Base-by-base conservation (phyloP, 148 eudicot genomes). In the Spergularia bocconei region DNA sequence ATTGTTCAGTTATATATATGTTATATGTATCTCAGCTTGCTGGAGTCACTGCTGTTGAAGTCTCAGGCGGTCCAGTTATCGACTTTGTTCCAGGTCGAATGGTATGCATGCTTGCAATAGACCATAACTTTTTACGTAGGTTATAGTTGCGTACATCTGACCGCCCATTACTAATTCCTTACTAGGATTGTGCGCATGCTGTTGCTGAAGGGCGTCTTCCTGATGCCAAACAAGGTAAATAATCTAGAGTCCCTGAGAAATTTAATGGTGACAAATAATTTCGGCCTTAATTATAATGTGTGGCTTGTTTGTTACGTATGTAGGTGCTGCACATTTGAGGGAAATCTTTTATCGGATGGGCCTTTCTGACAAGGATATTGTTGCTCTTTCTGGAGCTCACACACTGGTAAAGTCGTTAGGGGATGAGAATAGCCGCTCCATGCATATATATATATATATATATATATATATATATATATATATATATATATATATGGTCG, bases 201-300 rank as follows among this genome's bases (percentile, higher is more conserved):
- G 86, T 87, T 0, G 86, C 88, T 38, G 98, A 94, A 80, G 97
- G 98, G 51, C 98, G 97, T 50, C 95, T 93, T 80, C 98, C 98
- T 41, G 87, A 89, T 82, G 98, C 97, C 56, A 85, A 78, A 25
- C 75, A 76, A 87, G 98, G 98, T 88, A 66, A 6, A 5, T 44
- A 6, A 44, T 44, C 8, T 44, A 44, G 36, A 29, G 36, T 29
- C 36, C 36, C 0, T 29, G 36, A 29, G 36, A 29, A 29, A 29
- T 29, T 29, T 29, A 29, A 29, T 29, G 36, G 36, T 29, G 36
- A 29, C 36, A 29, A 29, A 29, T 29, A 29, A 29, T 29, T 29
- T 29, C 36, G 36, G 36, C 36, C 36, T 29, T 29, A n/a, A n/a
- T n/a, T n/a, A 1, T 29, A 29, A 29, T 2, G 36, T 29, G 2